These are phyloP conservation scores for Gonium pectorale DNA, from an alignment of 139 green algal genomes.

Conservation along the genomic window DNA sequence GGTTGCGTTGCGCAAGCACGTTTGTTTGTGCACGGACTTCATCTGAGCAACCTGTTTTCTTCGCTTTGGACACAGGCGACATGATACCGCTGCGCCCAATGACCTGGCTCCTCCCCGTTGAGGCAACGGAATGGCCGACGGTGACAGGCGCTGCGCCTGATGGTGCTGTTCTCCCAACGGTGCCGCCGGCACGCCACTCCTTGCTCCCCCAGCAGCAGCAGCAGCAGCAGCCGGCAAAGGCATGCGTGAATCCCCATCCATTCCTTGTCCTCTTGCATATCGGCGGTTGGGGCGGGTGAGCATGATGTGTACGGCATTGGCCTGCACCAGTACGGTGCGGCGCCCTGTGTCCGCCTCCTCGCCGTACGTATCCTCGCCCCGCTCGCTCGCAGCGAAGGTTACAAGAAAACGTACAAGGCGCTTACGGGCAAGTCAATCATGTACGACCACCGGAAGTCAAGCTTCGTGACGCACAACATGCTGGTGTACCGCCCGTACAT, in stretches of 20 bases:
- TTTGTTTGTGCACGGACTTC: background rate
- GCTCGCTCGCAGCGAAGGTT: background rate
- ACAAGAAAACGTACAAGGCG: constrained; percentile 1
- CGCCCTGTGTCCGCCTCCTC: background rate
- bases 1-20: background rate
- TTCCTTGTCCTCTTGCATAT: too few species aligned
- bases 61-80: background rate
- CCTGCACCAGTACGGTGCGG: background rate
- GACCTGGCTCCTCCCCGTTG: background rate
- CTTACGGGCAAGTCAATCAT: background rate
- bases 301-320: background rate
- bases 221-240: too few species aligned
- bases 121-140: background rate
- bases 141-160: background rate
- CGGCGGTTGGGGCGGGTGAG: too few species aligned
- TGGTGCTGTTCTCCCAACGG: background rate
- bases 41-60: background rate
- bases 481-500: constrained; percentile 11
- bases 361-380: background rate
- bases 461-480: background rate
- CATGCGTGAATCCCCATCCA: too few species aligned
- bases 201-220: too few species aligned
- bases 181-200: too few species aligned
- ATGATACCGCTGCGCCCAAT: background rate
- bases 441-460: background rate